Evolutionary conservation across 805 yeast genomes (phyloP), one percentile per base, ranked within the genome.

Genomic region (Ogataea wickerhamii): DNA sequence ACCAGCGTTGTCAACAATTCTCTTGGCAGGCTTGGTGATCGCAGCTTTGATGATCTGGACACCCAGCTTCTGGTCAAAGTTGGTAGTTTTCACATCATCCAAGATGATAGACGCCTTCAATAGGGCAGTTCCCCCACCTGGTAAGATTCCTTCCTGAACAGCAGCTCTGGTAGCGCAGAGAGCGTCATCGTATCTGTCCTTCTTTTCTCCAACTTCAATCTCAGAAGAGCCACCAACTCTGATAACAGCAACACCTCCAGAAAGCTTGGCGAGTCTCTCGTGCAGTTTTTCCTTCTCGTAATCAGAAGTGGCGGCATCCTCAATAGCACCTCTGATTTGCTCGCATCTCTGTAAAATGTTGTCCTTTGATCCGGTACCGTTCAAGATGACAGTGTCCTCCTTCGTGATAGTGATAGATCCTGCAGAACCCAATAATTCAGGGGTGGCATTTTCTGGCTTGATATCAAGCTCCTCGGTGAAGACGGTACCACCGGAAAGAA

Each of bases 71-170:
- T 89, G 96, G 72, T 93, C 98, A 60, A 93, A 93, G 80, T 93
- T 93, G 24, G 73, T 83, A 46, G 85, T 76, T 64, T 79, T 73
- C 47, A 86, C 80, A 17, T 64, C 71, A 48, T 79, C 87, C 56
- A 93, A 75, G 46, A 80, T 65, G 54, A 78, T 74, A 37, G 94
- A 77, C 36, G 98, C 97, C 77, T 93, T 93, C 58, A 87, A 76
- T 60, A 93, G 76, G 41, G 98, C 98, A 51, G 97, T 87, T 70
- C 98, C 98, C 66, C 98, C 98, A 72, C 98, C 98, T 61, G 98
- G 98, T 52, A 93, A 76, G 61, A 93, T 88, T 70, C 98, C 98
- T 69, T 87, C 96, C 70, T 91, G 91, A 48, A 93, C 96, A 50
- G 98, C 98, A 42, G 98, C 97, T 69, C 98, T 87, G 37, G 98